These are phyloP conservation scores for Phytopythium aichiense DNA, from an alignment of 352 stramenopile genomes.

Conservation along the genomic window DNA sequence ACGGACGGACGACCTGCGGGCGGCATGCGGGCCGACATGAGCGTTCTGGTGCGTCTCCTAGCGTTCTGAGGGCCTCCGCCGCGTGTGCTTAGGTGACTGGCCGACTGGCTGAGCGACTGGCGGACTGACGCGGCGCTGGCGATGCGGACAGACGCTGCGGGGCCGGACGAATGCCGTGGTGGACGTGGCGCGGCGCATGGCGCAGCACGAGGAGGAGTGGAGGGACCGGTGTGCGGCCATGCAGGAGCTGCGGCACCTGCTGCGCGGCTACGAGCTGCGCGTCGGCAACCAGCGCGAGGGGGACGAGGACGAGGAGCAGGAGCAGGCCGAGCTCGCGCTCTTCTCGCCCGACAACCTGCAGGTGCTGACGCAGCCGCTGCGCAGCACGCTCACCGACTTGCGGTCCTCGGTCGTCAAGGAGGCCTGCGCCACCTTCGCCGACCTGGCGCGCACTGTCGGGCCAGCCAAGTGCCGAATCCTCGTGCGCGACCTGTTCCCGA, in stretches of 20 bases:
- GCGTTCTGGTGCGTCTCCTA: conserved; percentile 31
- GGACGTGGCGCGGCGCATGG: conserved; percentile 47
- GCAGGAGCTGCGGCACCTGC: conserved; percentile 30
- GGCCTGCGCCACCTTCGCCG: conserved; percentile 44
- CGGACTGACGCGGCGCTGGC: neutral
- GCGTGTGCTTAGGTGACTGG: neutral
- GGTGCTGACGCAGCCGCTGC: conserved; percentile 51
- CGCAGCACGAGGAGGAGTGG: conserved; percentile 52
- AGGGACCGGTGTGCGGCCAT: conserved; percentile 54
- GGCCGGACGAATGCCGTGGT: conserved; percentile 43
- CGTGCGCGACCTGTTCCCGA: conserved; percentile 56
- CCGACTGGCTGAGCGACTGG: neutral
- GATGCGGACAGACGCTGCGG: conserved; percentile 29
- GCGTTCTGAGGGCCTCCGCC: too few relatives aligned
- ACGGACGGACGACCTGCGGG: neutral
- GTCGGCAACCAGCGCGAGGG: conserved; percentile 5
- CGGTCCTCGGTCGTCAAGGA: conserved; percentile 62
- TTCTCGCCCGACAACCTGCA: conserved; percentile 52
- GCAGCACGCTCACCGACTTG: conserved; percentile 47
- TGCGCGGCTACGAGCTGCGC: conserved; percentile 17
- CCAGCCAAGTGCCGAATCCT: conserved; percentile 44
- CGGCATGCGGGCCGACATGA: conserved; percentile 38
- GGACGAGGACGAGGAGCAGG: conserved; percentile 1
- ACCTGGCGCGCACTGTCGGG: conserved; percentile 30
- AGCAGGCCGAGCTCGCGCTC: conserved; percentile 10